Percentiles rank a stretch among this genome's conserved stretches.
phyloP scores from a whole-genome alignment of 2,329 filamentous ascomycete species.

The Alternaria arborescens region DNA sequence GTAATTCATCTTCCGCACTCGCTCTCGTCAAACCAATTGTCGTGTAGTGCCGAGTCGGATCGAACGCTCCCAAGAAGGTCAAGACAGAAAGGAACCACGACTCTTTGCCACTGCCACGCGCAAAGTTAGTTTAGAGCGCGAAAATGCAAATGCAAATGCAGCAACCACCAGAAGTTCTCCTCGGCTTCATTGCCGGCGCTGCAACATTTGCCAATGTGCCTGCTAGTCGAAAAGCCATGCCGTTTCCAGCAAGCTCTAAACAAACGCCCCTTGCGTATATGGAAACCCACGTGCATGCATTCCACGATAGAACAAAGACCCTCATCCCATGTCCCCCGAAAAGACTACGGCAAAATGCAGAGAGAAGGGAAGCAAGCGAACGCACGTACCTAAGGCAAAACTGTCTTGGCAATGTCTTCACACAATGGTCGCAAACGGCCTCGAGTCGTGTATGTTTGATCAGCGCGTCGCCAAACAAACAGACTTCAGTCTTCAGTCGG shows the following conservation, averaged over 20 bases:
- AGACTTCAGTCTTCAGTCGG: conserved; percentile 37
- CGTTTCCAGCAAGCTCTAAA: conserved; percentile 5
- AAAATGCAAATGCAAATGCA: not conserved
- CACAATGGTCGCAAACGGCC: conserved; percentile 11
- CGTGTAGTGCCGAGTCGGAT: not conserved
- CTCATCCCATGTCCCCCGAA: not conserved
- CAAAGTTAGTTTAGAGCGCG: conserved; percentile 1
- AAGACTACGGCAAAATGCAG: conserved; percentile 6
- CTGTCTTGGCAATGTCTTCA: conserved; percentile 1
- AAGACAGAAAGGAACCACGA: not conserved
- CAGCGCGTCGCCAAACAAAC: conserved; percentile 1
- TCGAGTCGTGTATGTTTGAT: conserved; percentile 15
- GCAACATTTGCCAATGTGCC: not conserved
- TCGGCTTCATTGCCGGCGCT: not conserved
- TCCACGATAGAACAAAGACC: conserved; percentile 1
- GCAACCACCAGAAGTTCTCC: not conserved
- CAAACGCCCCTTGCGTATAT: conserved; percentile 1
- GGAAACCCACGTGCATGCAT: conserved; percentile 4
- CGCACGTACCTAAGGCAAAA: conserved; percentile 12
- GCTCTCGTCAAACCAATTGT: not conserved
- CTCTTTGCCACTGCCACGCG: not conserved
- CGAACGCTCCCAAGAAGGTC: not conserved
- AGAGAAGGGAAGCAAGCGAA: conserved; percentile 6
- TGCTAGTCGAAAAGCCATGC: not conserved
- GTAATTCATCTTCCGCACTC: conserved; percentile 1